Evolutionary conservation across 306 rosid genomes (phyloP).

Genomic region (Cucurbita moschata): DNA sequence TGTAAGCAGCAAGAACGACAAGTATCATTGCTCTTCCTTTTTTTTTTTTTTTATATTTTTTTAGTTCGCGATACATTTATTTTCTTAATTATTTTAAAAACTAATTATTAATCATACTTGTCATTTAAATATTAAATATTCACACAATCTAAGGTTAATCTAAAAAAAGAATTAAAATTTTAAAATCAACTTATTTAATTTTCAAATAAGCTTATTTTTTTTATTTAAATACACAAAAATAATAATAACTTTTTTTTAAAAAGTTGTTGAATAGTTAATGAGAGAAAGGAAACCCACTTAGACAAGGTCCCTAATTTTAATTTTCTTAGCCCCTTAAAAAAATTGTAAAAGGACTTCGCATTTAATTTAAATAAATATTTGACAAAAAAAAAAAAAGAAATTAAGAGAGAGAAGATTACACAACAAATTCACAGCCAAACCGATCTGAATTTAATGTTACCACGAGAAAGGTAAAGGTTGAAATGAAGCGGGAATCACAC

Average conservation of each 20-base stretch:
- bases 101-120: too few relatives aligned
- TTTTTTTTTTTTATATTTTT: neutral
- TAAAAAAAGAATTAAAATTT: too few relatives aligned
- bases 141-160: too few relatives aligned
- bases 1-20: neutral
- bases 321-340: neutral
- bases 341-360: slow-evolving; percentile 2
- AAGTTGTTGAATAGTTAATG: too few relatives aligned
- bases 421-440: slow-evolving; percentile 3
- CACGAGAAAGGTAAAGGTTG: slow-evolving; percentile 19
- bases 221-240: too few relatives aligned
- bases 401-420: neutral
- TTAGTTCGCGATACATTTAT: too few relatives aligned
- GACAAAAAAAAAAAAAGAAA: neutral
- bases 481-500: slow-evolving; percentile 11
- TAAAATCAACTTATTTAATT: too few relatives aligned
- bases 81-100: too few relatives aligned
- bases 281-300: neutral
- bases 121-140: too few relatives aligned
- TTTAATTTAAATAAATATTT: neutral
- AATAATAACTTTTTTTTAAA: too few relatives aligned
- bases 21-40: neutral
- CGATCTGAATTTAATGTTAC: slow-evolving; percentile 21
- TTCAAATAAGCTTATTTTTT: too few relatives aligned
- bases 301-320: neutral